A percentile compares a stretch with the other conserved stretches of the same genome.
These are phyloP conservation scores for Leishmania tarentolae DNA, from an alignment of 208 protist genomes.

Conservation along the genomic window DNA sequence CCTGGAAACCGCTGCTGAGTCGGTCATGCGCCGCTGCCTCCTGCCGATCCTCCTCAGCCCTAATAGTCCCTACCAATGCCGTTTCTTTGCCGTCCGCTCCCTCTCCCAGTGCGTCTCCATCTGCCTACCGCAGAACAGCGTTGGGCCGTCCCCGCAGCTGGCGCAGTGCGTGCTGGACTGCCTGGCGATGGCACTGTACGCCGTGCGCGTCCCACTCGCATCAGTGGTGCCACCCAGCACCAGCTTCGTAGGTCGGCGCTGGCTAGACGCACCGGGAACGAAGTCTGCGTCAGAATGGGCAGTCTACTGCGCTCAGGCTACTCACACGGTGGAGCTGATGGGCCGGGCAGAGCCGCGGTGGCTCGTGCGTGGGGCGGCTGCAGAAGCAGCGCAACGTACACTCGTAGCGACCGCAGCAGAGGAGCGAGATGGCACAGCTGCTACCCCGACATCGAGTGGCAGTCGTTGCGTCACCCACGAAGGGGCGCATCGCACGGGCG, in stretches of 20 bases:
- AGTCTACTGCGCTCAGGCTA: slow-evolving; percentile 18
- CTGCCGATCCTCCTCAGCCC: slow-evolving; percentile 66
- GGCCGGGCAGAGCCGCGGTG: slow-evolving; percentile 23
- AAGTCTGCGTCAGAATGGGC: slow-evolving; percentile 9
- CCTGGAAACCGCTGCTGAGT: slow-evolving; percentile 29
- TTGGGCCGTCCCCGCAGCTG: slow-evolving; percentile 12
- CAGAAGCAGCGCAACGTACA: not conserved
- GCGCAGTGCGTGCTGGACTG: slow-evolving; percentile 44
- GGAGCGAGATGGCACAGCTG: not conserved
- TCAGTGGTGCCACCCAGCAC: slow-evolving; percentile 17
- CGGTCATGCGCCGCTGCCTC: slow-evolving; percentile 73
- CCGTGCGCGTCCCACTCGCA: slow-evolving; percentile 21
- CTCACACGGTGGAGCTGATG: slow-evolving; percentile 21
- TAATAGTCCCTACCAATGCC: slow-evolving; percentile 31
- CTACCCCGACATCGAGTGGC: slow-evolving; percentile 8
- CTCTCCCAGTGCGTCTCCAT: slow-evolving; percentile 63
- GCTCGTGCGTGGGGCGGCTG: slow-evolving; percentile 19
- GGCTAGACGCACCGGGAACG: slow-evolving; percentile 11
- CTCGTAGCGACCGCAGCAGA: not conserved
- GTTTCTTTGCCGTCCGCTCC: slow-evolving; percentile 48
- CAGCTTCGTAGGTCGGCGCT: slow-evolving; percentile 24
- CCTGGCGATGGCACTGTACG: slow-evolving; percentile 27
- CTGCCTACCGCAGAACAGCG: slow-evolving; percentile 38
- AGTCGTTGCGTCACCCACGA: slow-evolving; percentile 3
- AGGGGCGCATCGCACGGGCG: not conserved